Percentiles rank a stretch among this genome's conserved stretches.
Conservation (phyloP, 768 basidiomycete genomes). For the Lentinula aciculospora region DNA sequence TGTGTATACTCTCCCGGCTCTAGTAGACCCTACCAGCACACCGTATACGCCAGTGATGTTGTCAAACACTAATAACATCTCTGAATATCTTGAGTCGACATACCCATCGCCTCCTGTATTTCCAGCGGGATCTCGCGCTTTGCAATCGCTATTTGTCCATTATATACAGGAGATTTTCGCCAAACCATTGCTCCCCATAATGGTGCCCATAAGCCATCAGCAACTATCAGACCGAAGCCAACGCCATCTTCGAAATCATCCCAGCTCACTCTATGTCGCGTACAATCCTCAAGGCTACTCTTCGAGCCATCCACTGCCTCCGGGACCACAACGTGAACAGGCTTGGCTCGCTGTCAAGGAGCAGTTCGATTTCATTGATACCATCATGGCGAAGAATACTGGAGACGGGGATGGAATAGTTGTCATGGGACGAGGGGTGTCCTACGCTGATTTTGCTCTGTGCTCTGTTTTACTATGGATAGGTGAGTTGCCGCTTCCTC, state of each 20-base stretch:
- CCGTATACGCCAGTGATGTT: conserved; percentile 43
- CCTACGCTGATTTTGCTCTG: conserved; percentile 48
- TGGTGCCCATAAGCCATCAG: conserved; percentile 64
- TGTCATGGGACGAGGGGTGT: conserved; percentile 41
- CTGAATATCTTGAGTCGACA: conserved; percentile 63
- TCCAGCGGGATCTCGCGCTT: conserved; percentile 62
- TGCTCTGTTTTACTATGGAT: conserved; percentile 51
- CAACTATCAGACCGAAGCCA: conserved; percentile 52
- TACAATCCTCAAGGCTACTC: not conserved
- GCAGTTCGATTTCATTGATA: conserved; percentile 40
- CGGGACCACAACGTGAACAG: conserved; percentile 32
- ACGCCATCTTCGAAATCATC: conserved; percentile 33
- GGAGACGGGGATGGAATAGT: conserved; percentile 41
- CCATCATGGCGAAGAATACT: conserved; percentile 39
- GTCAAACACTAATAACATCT: conserved; percentile 56
- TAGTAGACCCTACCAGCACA: conserved; percentile 52
- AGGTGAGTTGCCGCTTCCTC: conserved; percentile 10
- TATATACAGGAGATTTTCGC: conserved; percentile 61
- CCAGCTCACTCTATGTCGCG: not conserved
- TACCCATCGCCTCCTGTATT: conserved; percentile 69
- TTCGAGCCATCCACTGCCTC: conserved; percentile 8
- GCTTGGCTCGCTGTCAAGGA: conserved; percentile 40
- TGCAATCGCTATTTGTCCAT: conserved; percentile 67
- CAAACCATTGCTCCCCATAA: conserved; percentile 62
- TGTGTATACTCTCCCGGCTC: conserved; percentile 64